Conservation (phyloP, 1,284 basidiomycete species). For the Austroboletus niveus region DNA sequence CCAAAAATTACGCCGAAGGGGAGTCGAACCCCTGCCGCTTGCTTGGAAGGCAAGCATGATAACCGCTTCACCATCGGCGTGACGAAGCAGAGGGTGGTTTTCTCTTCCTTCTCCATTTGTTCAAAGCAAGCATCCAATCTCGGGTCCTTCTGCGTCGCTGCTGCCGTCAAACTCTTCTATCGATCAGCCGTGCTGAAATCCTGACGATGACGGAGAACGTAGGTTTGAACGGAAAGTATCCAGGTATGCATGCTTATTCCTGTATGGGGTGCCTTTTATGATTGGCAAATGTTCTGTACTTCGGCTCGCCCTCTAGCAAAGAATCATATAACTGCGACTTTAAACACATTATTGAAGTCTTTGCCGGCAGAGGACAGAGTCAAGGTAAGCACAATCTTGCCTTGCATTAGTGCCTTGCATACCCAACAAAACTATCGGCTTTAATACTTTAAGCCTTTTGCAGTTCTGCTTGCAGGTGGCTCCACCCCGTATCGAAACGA, state of each 20-base stretch:
- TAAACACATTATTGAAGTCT: conserved; percentile 45
- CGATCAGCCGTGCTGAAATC: too few relatives aligned
- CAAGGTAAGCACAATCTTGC: conserved; percentile 41
- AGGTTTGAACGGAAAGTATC: too few relatives aligned
- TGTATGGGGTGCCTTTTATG: too few relatives aligned
- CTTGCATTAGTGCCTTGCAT: too few relatives aligned
- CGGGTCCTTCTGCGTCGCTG: too few relatives aligned
- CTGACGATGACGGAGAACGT: too few relatives aligned
- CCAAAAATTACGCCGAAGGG: conserved; percentile 51
- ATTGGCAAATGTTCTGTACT: too few relatives aligned
- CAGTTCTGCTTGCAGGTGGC: conserved; percentile 60
- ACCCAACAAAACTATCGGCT: neutral
- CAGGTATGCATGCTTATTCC: too few relatives aligned
- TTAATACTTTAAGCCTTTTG: conserved; percentile 46
- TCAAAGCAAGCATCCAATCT: too few relatives aligned
- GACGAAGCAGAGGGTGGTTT: too few relatives aligned
- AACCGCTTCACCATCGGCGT: conserved; percentile 80
- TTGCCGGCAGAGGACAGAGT: conserved; percentile 46
- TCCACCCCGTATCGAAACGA: conserved; percentile 73
- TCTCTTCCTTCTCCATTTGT: too few relatives aligned
- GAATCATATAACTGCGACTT: conserved; percentile 51
- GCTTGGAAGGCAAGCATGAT: conserved; percentile 87
- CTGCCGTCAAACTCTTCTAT: too few relatives aligned
- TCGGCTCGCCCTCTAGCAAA: conserved; percentile 31
- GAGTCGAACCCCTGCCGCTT: conserved; percentile 83